Evolutionary conservation across 73 alveolate species (phyloP).

Genomic region (Paramecium caudatum): DNA sequence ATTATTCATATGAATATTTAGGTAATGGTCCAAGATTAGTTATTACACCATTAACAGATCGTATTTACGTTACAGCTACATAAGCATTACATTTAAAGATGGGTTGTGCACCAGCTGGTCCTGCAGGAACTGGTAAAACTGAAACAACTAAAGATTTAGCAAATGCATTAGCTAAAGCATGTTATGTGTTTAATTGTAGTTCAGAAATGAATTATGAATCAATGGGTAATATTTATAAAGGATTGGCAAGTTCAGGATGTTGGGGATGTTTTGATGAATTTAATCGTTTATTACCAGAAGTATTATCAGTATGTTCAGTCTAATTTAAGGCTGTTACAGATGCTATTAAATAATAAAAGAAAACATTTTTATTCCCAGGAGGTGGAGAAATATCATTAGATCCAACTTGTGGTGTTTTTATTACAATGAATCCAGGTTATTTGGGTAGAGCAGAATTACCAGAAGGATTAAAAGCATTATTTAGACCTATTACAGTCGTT

Average conservation of each 20-base stretch:
- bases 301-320: conserved; percentile 99
- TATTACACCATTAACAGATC: conserved; percentile 99
- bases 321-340: conserved; percentile 99
- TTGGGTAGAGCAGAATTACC: conserved; percentile 99
- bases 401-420: conserved; percentile 99
- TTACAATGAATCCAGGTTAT: conserved; percentile 99
- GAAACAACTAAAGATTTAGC: conserved; percentile 99
- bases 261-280: conserved; percentile 99
- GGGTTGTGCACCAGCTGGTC: conserved; percentile 99
- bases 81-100: conserved; percentile 99
- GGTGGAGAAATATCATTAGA: conserved; percentile 99
- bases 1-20: conserved; percentile 99
- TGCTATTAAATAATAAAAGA: conserved; percentile 94
- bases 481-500: conserved; percentile 99
- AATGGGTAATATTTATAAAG: conserved; percentile 99
- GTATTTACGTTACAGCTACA: conserved; percentile 99
- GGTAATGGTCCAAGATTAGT: conserved; percentile 99
- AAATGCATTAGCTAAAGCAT: conserved; percentile 98
- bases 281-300: conserved; percentile 99
- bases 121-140: conserved; percentile 99
- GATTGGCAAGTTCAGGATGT: conserved; percentile 99
- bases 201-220: conserved; percentile 99
- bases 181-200: conserved; percentile 99
- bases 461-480: conserved; percentile 99
- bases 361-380: conserved; percentile 95